Percentiles rank a stretch among this genome's conserved stretches.
Conservation (phyloP, 2,329 filamentous ascomycete species). For the Niveomyces coronatus region DNA sequence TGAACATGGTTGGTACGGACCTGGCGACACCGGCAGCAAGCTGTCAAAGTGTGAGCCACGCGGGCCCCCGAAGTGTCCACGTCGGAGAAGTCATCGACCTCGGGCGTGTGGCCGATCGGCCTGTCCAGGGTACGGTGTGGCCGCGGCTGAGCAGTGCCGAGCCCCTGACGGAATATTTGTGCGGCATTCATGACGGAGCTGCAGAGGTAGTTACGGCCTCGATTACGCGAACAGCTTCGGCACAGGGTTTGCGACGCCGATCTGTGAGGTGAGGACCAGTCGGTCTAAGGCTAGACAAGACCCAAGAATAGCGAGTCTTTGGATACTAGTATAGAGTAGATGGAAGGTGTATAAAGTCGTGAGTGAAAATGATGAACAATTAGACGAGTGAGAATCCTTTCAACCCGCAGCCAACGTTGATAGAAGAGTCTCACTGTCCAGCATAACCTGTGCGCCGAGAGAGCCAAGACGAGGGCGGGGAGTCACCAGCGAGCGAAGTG, state of each 20-base stretch:
- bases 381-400: no score
- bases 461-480: no score
- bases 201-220: neutral
- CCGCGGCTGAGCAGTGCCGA: slow-evolving; percentile 34
- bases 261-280: neutral
- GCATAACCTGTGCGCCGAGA: no score
- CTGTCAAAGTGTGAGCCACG: slow-evolving; percentile 70
- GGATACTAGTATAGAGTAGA: no score
- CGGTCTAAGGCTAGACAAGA: neutral
- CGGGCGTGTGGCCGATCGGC: slow-evolving; percentile 20
- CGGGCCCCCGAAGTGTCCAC: slow-evolving; percentile 44
- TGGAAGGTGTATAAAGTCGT: no score
- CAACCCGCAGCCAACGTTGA: no score
- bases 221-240: neutral
- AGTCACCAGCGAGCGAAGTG: no score
- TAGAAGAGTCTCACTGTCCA: no score
- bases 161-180: slow-evolving; percentile 49
- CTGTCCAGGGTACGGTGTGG: slow-evolving; percentile 22
- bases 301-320: neutral
- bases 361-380: no score
- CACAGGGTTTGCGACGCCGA: no score
- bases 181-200: slow-evolving; percentile 42
- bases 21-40: slow-evolving; percentile 70
- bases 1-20: slow-evolving; percentile 33
- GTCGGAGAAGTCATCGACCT: slow-evolving; percentile 35